Percentiles rank a stretch among this genome's conserved stretches.
phyloP scores from a whole-genome alignment of 345 rosid genomes.

The Moringa oleifera region DNA sequence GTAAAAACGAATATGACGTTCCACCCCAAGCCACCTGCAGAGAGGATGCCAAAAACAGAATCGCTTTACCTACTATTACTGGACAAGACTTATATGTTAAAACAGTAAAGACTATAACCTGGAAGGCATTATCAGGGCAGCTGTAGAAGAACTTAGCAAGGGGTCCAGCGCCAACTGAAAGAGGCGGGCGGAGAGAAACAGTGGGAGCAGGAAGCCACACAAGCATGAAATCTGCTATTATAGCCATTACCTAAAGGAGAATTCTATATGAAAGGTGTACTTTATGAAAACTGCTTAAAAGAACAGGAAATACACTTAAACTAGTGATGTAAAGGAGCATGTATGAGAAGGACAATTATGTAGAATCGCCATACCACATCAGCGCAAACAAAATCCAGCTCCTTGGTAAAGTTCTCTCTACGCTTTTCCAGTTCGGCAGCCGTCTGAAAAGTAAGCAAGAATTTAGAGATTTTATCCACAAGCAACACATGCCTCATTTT shows the following conservation, averaged over 20 bases:
- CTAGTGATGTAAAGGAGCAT: too few species aligned
- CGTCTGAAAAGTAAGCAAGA: conserved; percentile 26
- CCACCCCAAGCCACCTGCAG: conserved; percentile 51
- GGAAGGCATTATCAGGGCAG: conserved; percentile 72
- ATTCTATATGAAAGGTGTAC: not conserved
- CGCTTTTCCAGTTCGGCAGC: conserved; percentile 59
- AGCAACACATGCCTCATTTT: not conserved
- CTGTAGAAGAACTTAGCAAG: conserved; percentile 55
- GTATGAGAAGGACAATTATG: not conserved
- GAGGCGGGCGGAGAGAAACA: conserved; percentile 58
- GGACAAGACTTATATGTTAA: not conserved
- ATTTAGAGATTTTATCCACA: not conserved
- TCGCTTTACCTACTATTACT: not conserved
- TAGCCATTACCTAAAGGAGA: conserved; percentile 59
- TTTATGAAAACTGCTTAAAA: not conserved
- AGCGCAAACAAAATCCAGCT: conserved; percentile 63
- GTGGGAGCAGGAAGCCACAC: conserved; percentile 83
- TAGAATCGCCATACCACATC: conserved; percentile 38
- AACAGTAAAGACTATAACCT: conserved; percentile 21
- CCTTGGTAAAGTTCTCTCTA: conserved; percentile 47
- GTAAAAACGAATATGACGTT: conserved; percentile 43
- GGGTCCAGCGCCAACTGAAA: conserved; percentile 44
- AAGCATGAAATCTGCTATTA: conserved; percentile 83
- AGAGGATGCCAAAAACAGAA: not conserved
- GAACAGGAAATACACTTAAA: not conserved